Conservation (phyloP, 371 early-diverging fungal species). For the Syncephalastrum racemosum region DNA sequence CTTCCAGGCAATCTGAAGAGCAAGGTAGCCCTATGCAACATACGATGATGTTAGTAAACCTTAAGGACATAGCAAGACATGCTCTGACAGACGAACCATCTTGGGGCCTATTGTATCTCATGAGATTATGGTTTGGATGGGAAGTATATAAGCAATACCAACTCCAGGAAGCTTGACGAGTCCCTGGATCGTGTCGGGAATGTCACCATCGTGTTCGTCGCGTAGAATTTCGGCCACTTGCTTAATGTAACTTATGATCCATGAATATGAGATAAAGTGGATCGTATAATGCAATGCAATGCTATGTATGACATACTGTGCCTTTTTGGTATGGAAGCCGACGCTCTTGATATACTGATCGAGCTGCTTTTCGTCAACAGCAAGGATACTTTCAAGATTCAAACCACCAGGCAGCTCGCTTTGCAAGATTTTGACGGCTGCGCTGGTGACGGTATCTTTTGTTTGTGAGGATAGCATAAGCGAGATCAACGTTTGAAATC, state of each 20-base stretch:
- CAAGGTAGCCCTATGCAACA: constrained; percentile 67
- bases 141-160: constrained; percentile 27
- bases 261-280: background rate
- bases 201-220: constrained; percentile 79
- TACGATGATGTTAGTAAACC: constrained; percentile 1
- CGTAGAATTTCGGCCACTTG: constrained; percentile 71
- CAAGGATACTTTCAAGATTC: constrained; percentile 54
- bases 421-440: constrained; percentile 70
- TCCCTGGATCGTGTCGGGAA: constrained; percentile 82
- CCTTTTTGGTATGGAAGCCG: constrained; percentile 92
- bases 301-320: constrained; percentile 41
- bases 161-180: constrained; percentile 89
- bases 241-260: constrained; percentile 65
- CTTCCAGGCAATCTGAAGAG: constrained; percentile 88
- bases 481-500: constrained; percentile 90
- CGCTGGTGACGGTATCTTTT: constrained; percentile 89
- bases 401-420: constrained; percentile 67
- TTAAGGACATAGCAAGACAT: background rate
- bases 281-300: background rate
- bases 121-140: background rate
- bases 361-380: constrained; percentile 58
- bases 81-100: constrained; percentile 57
- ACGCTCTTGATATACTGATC: constrained; percentile 79
- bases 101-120: constrained; percentile 74
- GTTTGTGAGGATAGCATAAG: constrained; percentile 97